Conservation (phyloP, 495 filamentous ascomycete species). For the Usnea hakonensis region DNA sequence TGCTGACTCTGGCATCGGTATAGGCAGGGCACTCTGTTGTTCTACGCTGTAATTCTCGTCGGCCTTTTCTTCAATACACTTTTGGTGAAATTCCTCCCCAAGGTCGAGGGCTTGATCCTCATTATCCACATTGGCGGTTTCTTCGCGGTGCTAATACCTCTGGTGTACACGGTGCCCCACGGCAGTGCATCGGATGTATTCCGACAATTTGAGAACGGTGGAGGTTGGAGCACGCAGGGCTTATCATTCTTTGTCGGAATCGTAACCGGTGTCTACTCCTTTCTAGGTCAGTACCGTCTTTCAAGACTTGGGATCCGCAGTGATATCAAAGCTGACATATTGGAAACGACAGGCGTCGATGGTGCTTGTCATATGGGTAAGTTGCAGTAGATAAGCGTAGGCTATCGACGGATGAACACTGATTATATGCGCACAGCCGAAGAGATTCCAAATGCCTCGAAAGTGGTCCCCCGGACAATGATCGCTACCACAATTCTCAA, state of each 20-base stretch:
- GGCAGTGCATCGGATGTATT: slow-evolving; percentile 30
- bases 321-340: background rate
- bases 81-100: slow-evolving; percentile 32
- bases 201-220: slow-evolving; percentile 28
- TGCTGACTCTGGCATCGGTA: too few relatives aligned
- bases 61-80: slow-evolving; percentile 40
- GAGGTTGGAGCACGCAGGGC: slow-evolving; percentile 32
- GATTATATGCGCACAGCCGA: slow-evolving; percentile 25
- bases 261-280: slow-evolving; percentile 34
- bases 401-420: slow-evolving; percentile 9
- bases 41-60: slow-evolving; percentile 33
- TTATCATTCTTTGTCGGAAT: slow-evolving; percentile 33
- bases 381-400: background rate
- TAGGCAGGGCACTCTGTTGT: slow-evolving; percentile 40
- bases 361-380: slow-evolving; percentile 7
- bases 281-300: slow-evolving; percentile 22
- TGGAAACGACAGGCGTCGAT: background rate
- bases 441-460: slow-evolving; percentile 27
- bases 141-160: slow-evolving; percentile 30
- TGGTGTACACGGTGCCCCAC: slow-evolving; percentile 29
- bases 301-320: too few relatives aligned
- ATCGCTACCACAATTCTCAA: slow-evolving; percentile 27
- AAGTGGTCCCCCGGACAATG: slow-evolving; percentile 30
- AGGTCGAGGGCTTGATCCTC: slow-evolving; percentile 33
- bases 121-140: slow-evolving; percentile 38